phyloP scores from a whole-genome alignment of 345 rosid genomes.

The Populus deltoides region DNA sequence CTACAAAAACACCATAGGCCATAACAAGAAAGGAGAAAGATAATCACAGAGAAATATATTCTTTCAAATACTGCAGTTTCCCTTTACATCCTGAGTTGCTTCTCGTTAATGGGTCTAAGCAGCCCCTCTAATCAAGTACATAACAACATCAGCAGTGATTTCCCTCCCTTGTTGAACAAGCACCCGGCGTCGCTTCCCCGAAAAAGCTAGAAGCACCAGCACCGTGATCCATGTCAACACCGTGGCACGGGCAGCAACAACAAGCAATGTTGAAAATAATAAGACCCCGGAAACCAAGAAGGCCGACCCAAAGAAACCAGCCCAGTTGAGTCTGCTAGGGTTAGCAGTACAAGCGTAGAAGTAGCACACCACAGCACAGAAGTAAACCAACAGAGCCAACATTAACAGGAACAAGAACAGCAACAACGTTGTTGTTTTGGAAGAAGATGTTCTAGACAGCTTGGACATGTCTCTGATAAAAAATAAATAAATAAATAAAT shows the following conservation, averaged over 20 bases:
- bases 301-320: conserved; percentile 7
- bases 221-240: conserved; percentile 52
- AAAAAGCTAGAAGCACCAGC: conserved; percentile 44
- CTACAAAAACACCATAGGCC: too few relatives aligned
- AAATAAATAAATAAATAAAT: too few relatives aligned
- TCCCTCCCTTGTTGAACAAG: conserved; percentile 44
- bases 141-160: conserved; percentile 42
- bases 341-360: conserved; percentile 10
- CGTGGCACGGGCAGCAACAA: conserved; percentile 48
- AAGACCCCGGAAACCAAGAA: conserved; percentile 28
- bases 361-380: conserved; percentile 6
- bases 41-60: neutral
- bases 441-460: conserved; percentile 2
- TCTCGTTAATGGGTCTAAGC: neutral
- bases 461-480: neutral
- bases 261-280: conserved; percentile 15
- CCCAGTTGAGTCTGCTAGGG: conserved; percentile 8
- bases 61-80: neutral
- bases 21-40: neutral
- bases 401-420: neutral
- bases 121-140: conserved; percentile 25
- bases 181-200: conserved; percentile 45
- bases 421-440: neutral
- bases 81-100: neutral
- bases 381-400: conserved; percentile 9